Evolutionary conservation across 768 basidiomycete genomes (phyloP).

Genomic region (Macrolepiota dolichaula): DNA sequence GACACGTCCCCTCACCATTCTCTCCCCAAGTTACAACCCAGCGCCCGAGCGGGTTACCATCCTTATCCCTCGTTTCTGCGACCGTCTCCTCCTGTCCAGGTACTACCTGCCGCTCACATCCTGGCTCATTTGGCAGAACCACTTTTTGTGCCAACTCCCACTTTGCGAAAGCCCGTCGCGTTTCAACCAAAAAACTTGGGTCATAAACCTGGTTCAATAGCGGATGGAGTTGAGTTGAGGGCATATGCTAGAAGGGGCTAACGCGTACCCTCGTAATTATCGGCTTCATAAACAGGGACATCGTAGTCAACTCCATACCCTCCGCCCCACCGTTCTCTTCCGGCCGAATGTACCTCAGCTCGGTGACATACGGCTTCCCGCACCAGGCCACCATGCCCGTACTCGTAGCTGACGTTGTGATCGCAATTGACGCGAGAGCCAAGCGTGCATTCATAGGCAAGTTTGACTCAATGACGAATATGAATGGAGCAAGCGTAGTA

Average conservation of each 20-base stretch:
- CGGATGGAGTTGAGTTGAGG: neutral
- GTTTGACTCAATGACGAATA: conserved; percentile 77
- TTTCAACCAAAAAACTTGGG: conserved; percentile 63
- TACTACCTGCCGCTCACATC: conserved; percentile 25
- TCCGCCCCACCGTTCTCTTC: conserved; percentile 41
- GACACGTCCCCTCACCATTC: conserved; percentile 60
- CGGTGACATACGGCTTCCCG: conserved; percentile 71
- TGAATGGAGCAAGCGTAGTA: conserved; percentile 67
- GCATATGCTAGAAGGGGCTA: neutral
- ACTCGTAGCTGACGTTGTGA: conserved; percentile 70
- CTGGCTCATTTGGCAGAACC: conserved; percentile 34
- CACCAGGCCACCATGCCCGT: conserved; percentile 73
- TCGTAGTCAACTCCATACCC: conserved; percentile 68
- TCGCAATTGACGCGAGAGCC: conserved; percentile 64
- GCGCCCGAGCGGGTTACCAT: conserved; percentile 61
- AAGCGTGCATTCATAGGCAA: conserved; percentile 68
- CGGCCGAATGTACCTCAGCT: conserved; percentile 48
- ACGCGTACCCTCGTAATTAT: conserved; percentile 56
- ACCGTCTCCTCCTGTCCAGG: conserved; percentile 70
- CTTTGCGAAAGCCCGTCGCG: conserved; percentile 68
- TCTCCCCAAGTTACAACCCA: conserved; percentile 80
- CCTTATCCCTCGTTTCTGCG: conserved; percentile 65
- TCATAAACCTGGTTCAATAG: conserved; percentile 53
- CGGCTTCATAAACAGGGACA: conserved; percentile 54
- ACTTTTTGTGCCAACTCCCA: conserved; percentile 71